Base-by-base conservation (phyloP, 2,329 filamentous ascomycete genomes). In the Aureobasidium uvarum region DNA sequence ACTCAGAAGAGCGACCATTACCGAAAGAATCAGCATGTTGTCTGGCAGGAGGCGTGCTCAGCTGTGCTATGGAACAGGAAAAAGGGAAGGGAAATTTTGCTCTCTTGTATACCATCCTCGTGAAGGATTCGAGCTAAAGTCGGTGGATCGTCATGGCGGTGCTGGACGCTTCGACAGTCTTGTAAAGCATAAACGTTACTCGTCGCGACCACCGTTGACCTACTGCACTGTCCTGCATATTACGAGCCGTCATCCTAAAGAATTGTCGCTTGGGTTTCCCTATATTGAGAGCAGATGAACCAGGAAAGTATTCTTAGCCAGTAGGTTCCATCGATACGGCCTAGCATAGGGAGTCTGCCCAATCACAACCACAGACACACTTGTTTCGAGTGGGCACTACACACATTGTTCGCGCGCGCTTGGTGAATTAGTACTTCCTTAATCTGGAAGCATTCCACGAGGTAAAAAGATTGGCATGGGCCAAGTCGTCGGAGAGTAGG, bases 1-100 rank as follows among this genome's bases (percentile, higher is more conserved):
- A 23, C 39, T 36, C 55, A 59, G 46, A 25, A 59, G 39, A 59
- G 39, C 39, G 25, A 59, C 39, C 55, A 46, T 20, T 3, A 59
- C 55, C 18, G 39, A 41, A 33, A 59, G 55, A 20, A 59, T 39
- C 55, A 46, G 33, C 55, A 59, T 59, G 33, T 3, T 20, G 18
- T 46, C 23, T 18, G 11, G 5, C 18, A 28, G 5, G 18, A 2
- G 16, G 1, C 5, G 25, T 36, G 28, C 13, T 43, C 23, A 45
- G 10, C 51, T 38, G 14, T 6, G 13, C 11, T 45, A 18, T 16
- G 8, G 3, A 11, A 43, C 16, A 10, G 20, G 33, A 31, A 6
- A 13, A 14, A 7, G 39, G 33, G 33, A 11, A 23, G 25, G 14
- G 39, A 25, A 41, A 6, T 5, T 11, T 5, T 33, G 39, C 39